phyloP scores from a whole-genome alignment of 306 rosid species.

The Casuarina cunninghamiana region DNA sequence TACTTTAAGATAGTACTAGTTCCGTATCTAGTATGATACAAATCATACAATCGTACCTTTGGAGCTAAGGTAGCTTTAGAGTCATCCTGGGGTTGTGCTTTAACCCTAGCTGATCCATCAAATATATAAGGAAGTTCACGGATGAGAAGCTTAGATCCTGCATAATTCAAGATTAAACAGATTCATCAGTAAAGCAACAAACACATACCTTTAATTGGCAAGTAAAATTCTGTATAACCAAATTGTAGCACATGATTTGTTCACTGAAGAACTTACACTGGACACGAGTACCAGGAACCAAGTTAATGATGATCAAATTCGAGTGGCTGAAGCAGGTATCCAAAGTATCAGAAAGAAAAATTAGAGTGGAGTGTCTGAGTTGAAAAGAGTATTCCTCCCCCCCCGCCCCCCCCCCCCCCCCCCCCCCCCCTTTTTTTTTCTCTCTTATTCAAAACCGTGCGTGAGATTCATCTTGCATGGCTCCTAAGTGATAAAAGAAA shows the following conservation, averaged over 20 bases:
- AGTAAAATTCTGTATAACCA: not conserved
- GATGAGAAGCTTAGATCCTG: conserved; percentile 74
- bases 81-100: conserved; percentile 74
- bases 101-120: conserved; percentile 75
- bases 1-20: not conserved
- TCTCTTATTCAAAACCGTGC: too few species aligned
- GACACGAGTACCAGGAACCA: not conserved
- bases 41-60: conserved; percentile 55
- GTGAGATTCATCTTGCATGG: too few species aligned
- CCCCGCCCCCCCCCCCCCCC: too few species aligned
- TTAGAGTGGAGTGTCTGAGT: too few species aligned
- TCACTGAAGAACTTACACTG: not conserved
- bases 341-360: too few species aligned
- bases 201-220: not conserved
- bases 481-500: too few species aligned
- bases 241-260: not conserved
- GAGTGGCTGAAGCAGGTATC: too few species aligned
- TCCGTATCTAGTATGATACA: conserved; percentile 19
- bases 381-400: too few species aligned
- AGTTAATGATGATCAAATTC: not conserved
- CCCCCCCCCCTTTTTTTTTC: too few species aligned
- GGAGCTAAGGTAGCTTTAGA: conserved; percentile 78
- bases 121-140: conserved; percentile 80
- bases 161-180: conserved; percentile 16
- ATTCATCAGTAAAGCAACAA: conserved; percentile 14